Evolutionary conservation across 2,329 filamentous ascomycete species (phyloP).

Genomic region (Cordyceps javanica): DNA sequence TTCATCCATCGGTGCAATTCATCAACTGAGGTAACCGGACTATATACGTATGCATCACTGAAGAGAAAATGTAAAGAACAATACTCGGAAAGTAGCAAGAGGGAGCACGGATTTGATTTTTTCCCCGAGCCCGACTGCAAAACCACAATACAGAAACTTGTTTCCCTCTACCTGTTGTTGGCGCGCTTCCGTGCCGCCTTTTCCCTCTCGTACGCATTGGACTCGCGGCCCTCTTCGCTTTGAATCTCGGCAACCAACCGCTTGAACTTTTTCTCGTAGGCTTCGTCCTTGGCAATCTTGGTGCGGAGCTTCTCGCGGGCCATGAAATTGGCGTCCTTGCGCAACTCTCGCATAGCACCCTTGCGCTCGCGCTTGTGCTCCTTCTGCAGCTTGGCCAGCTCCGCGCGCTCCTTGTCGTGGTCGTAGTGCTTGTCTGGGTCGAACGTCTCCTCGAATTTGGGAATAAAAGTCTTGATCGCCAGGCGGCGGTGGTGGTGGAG

Average conservation of each 20-base stretch:
- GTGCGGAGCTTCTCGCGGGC: slow-evolving; percentile 81
- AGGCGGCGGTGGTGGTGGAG: slow-evolving; percentile 86
- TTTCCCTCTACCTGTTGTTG: slow-evolving; percentile 36
- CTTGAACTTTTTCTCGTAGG: slow-evolving; percentile 96
- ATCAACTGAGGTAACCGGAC: no score
- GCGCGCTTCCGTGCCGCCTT: slow-evolving; percentile 67
- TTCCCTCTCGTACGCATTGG: slow-evolving; percentile 85
- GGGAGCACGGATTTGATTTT: no score
- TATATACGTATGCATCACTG: no score
- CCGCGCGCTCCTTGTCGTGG: slow-evolving; percentile 81
- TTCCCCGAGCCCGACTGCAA: no score
- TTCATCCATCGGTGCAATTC: no score
- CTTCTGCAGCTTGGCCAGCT: slow-evolving; percentile 74
- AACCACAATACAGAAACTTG: no score
- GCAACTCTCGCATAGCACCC: slow-evolving; percentile 85
- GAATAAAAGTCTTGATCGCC: slow-evolving; percentile 79
- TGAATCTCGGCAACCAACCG: slow-evolving; percentile 91
- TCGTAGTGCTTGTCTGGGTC: slow-evolving; percentile 97
- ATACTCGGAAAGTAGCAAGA: no score
- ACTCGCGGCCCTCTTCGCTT: slow-evolving; percentile 80
- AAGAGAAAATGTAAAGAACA: no score
- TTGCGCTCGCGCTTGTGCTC: slow-evolving; percentile 96
- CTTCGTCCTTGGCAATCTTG: slow-evolving; percentile 89
- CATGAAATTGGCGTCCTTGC: slow-evolving; percentile 93
- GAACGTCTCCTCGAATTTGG: slow-evolving; percentile 94